Evolutionary conservation across 768 basidiomycete species (phyloP).

Genomic region (Boletales sp.): DNA sequence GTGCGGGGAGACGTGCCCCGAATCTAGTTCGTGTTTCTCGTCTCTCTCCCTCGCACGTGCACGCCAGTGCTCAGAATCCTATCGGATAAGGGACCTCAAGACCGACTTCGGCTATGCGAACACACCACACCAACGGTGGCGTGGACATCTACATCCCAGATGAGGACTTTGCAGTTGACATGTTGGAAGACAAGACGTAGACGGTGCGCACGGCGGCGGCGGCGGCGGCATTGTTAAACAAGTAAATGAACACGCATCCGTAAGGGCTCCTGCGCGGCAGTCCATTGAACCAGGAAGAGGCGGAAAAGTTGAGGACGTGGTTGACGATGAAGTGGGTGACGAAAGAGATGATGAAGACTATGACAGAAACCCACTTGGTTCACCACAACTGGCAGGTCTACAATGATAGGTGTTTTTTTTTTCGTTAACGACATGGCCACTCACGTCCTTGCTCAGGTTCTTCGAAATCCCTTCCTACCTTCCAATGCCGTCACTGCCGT

Average conservation of each 20-base stretch:
- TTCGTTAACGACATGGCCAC: not conserved
- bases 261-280: slow-evolving; percentile 80
- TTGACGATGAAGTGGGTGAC: slow-evolving; percentile 23
- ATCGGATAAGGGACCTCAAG: too few species aligned
- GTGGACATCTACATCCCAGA: too few species aligned
- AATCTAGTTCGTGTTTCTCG: too few species aligned
- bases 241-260: slow-evolving; percentile 75
- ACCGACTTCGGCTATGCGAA: too few species aligned
- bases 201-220: slow-evolving; percentile 85
- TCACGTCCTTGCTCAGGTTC: not conserved
- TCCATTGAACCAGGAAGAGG: slow-evolving; percentile 57
- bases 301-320: slow-evolving; percentile 49
- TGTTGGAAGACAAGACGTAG: slow-evolving; percentile 87
- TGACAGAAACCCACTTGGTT: slow-evolving; percentile 88
- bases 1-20: too few species aligned
- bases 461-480: too few species aligned
- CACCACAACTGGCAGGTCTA: slow-evolving; percentile 47
- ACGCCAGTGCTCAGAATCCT: too few species aligned
- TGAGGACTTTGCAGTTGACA: slow-evolving; percentile 56
- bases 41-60: too few species aligned
- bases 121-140: too few species aligned
- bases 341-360: slow-evolving; percentile 90
- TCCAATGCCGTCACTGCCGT: slow-evolving; percentile 41
- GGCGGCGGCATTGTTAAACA: slow-evolving; percentile 68
- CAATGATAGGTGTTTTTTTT: too few species aligned